Conservation (phyloP, 108 stramenopile genomes). For the Craspedostauros australis region DNA sequence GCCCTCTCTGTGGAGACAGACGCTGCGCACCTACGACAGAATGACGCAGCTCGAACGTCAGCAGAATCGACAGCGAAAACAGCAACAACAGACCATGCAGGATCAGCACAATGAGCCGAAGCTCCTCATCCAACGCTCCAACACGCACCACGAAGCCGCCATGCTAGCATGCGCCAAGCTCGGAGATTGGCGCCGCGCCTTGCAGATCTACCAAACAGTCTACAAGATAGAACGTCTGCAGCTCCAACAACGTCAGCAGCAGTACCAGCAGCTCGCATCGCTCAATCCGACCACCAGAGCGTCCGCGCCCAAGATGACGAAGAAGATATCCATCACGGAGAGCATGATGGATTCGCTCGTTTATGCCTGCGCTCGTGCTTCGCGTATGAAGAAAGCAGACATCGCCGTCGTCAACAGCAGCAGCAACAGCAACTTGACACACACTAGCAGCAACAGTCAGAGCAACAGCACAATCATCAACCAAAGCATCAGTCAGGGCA, state of each 20-base stretch:
- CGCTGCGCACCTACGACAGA: conserved; percentile 62
- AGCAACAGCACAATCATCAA: too few relatives aligned
- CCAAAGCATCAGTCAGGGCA: conserved; percentile 4
- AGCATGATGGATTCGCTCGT: conserved; percentile 60
- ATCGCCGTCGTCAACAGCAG: too few relatives aligned
- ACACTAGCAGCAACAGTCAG: too few relatives aligned
- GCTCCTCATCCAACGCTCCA: conserved; percentile 44
- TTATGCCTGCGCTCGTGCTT: conserved; percentile 49
- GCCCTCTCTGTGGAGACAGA: conserved; percentile 66
- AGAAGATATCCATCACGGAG: conserved; percentile 46
- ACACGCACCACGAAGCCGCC: conserved; percentile 71
- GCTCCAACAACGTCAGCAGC: conserved; percentile 7
- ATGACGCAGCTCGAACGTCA: conserved; percentile 55
- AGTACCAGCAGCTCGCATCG: not conserved
- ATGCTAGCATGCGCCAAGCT: conserved; percentile 70
- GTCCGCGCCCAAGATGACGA: conserved; percentile 1
- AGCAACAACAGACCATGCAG: conserved; percentile 28
- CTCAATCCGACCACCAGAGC: not conserved
- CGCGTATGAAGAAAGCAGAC: conserved; percentile 13
- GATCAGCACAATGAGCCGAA: conserved; percentile 8
- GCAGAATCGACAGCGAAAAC: conserved; percentile 1
- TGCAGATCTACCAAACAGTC: conserved; percentile 53
- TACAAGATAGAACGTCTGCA: conserved; percentile 14
- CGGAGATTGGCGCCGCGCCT: conserved; percentile 62
- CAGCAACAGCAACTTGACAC: too few relatives aligned